A percentile compares a stretch with the other conserved stretches of the same genome.
These are phyloP conservation scores for Melastoma candidum DNA, from an alignment of 441 rosid genomes.

Conservation along the genomic window DNA sequence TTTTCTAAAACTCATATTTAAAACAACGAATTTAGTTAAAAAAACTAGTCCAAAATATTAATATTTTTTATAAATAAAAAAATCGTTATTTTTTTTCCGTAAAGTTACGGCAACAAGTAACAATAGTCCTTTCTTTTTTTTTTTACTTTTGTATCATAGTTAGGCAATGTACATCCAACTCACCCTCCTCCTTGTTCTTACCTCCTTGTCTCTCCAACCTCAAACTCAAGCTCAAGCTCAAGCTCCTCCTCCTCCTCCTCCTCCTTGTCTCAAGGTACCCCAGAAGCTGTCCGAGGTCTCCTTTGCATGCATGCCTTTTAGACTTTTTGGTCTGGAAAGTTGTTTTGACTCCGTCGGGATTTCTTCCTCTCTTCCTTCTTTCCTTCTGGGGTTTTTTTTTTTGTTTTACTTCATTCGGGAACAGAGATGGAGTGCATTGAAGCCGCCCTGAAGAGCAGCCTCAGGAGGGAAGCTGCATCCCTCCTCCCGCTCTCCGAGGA, in stretches of 20 bases:
- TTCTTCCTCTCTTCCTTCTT: too few species aligned
- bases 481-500: too few species aligned
- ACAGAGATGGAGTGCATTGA: conserved; percentile 56
- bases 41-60: too few species aligned
- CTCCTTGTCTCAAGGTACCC: conserved; percentile 22
- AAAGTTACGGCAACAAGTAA: too few species aligned
- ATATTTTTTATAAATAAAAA: too few species aligned
- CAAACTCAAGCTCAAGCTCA: conserved; percentile 5
- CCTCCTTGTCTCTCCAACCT: conserved; percentile 6
- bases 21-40: too few species aligned
- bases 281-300: background rate
- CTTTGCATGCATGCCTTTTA: background rate
- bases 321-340: background rate
- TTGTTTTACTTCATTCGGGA: conserved; percentile 5
- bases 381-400: conserved; percentile 6
- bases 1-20: too few species aligned
- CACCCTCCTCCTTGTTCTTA: conserved; percentile 24
- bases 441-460: conserved; percentile 44
- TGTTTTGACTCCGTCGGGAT: background rate
- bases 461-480: conserved; percentile 28
- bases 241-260: conserved; percentile 8
- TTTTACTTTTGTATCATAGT: too few species aligned
- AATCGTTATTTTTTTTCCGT: too few species aligned
- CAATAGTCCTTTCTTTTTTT: too few species aligned
- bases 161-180: conserved; percentile 36